Conservation (phyloP, 1,139 yeast genomes). For the Kazachstania sp. region DNA sequence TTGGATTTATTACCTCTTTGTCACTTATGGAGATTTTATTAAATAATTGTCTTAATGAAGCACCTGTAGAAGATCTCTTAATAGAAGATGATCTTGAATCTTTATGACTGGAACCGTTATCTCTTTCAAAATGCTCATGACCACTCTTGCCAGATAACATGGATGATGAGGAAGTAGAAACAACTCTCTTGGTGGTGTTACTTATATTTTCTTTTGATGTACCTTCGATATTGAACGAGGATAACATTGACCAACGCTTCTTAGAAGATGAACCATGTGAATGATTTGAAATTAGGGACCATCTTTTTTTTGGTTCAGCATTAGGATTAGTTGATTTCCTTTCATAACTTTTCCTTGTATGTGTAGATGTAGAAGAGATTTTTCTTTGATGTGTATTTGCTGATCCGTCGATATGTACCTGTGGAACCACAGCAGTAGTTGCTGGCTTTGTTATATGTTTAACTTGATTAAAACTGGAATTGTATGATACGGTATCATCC, state of each 20-base stretch:
- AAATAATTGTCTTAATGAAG: conserved; percentile 26
- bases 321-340: neutral
- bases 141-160: neutral
- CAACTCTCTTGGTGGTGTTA: conserved; percentile 9
- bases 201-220: neutral
- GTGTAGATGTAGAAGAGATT: neutral
- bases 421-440: neutral
- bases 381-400: neutral
- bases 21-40: conserved; percentile 24
- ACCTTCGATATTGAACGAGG: conserved; percentile 17
- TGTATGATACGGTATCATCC: conserved; percentile 5
- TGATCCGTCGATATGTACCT: neutral
- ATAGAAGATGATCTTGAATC: conserved; percentile 9
- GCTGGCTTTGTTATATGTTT: neutral
- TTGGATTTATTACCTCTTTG: neutral
- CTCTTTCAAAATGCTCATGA: conserved; percentile 1
- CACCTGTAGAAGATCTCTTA: conserved; percentile 27
- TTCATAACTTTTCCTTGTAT: neutral
- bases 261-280: conserved; percentile 7
- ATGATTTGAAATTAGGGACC: conserved; percentile 3
- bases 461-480: neutral
- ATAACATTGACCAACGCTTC: conserved; percentile 28
- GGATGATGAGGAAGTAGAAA: conserved; percentile 1
- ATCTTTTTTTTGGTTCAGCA: neutral
- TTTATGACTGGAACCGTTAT: neutral